Base-by-base conservation (phyloP, 164 flowering plant genomes). In the Pachysandra terminalis region DNA sequence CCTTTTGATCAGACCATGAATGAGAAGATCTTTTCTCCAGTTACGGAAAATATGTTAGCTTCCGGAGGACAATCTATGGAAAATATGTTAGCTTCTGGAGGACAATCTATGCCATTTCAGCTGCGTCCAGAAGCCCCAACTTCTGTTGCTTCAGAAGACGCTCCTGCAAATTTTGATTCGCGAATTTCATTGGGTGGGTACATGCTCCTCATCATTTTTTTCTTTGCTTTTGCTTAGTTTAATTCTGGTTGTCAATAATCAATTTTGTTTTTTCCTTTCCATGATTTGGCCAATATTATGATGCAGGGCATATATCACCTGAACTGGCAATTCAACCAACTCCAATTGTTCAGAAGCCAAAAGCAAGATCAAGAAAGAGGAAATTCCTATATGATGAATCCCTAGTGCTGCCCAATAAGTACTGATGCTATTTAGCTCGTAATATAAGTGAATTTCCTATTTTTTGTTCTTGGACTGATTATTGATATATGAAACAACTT, bases 391-490 rank as follows among this genome's bases (percentile, higher is more conserved):
- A 71, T 77, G 96, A 93, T 74, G 71, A 74, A 56, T 0, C 73
- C 19, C 70, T 80, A 2, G 98, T 89, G 60, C 74, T 96, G 68
- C 57, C 76, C 1, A 96, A 93, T 68, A 63, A 64, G 99, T 90
- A 87, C 0, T 32, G 7, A 3, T 32, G 37, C 22, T 41, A 27
- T 40, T 56, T 48, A 19, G 22, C 55, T 48, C 24, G 23, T 65
- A 17, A 21, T 72, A 13, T 6, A 28, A 67, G 8, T 62, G 41
- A 53, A 26, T 9, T 56, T 37, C 56, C 24, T 71, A 19, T 37
- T 68, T 67, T 19, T 2, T 45, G 41, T 63, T 19, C 10, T 19
- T n/a, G n/a, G n/a, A 23, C 41, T 19, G 10, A 13, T 74, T 69
- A 59, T 51, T 78, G 49, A 74, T 63, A 45, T 61, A 32, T 57